A percentile compares a stretch with the other conserved stretches of the same genome.
Evolutionary conservation across 2,329 filamentous ascomycete species (phyloP).

Genomic region (Trichoderma semiorbis): DNA sequence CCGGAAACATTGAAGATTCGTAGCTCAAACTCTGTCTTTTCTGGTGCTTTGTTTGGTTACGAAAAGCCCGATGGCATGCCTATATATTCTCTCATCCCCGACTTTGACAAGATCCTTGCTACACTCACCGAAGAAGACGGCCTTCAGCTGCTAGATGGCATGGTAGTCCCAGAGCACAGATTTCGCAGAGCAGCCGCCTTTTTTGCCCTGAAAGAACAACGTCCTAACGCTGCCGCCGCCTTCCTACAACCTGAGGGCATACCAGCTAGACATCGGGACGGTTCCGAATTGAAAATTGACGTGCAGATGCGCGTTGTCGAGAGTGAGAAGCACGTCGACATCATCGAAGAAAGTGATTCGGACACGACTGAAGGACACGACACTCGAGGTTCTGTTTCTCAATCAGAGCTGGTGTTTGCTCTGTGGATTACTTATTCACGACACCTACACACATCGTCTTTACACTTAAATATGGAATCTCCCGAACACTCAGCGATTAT

Average conservation of each 20-base stretch:
- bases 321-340: conserved; percentile 68
- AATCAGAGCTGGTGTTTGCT: conserved; percentile 83
- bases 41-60: conserved; percentile 85
- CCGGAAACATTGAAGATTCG: conserved; percentile 73
- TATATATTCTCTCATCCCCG: conserved; percentile 77
- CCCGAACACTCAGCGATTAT: conserved; percentile 60
- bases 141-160: conserved; percentile 80
- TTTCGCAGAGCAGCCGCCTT: conserved; percentile 87
- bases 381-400: conserved; percentile 46
- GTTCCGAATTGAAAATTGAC: conserved; percentile 87
- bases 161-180: conserved; percentile 93
- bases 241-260: conserved; percentile 84
- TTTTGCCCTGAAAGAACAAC: conserved; percentile 77
- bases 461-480: conserved; percentile 53
- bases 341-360: conserved; percentile 55
- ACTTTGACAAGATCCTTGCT: conserved; percentile 78
- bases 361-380: conserved; percentile 32
- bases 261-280: conserved; percentile 82
- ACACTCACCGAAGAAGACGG: conserved; percentile 85
- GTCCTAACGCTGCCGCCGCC: conserved; percentile 70
- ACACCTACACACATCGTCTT: conserved; percentile 68
- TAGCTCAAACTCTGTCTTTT: conserved; percentile 94
- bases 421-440: conserved; percentile 97
- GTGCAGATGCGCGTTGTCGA: conserved; percentile 95
- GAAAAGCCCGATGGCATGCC: conserved; percentile 75